Evolutionary conservation across 306 rosid genomes (phyloP).

Genomic region (Vigna nakashimae): DNA sequence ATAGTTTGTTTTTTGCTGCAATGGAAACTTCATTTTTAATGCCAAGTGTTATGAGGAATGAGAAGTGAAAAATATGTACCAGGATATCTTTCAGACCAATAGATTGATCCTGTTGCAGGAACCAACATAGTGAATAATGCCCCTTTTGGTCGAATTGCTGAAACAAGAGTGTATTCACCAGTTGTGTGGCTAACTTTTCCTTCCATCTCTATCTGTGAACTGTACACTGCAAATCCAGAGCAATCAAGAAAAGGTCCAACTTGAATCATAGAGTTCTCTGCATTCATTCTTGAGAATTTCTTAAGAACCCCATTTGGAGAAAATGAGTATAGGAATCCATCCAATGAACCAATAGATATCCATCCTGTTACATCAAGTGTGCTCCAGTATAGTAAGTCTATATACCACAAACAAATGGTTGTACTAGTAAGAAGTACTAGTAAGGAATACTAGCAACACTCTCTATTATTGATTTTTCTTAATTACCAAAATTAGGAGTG

Average conservation of each 20-base stretch:
- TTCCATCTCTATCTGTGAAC: slow-evolving; percentile 75
- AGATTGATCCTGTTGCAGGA: slow-evolving; percentile 78
- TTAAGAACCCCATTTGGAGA: slow-evolving; percentile 72
- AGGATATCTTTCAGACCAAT: slow-evolving; percentile 71
- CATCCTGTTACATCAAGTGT: slow-evolving; percentile 60
- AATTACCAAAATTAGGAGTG: no score
- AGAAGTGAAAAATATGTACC: slow-evolving; percentile 49
- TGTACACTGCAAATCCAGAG: slow-evolving; percentile 76
- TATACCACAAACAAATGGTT: slow-evolving; percentile 6
- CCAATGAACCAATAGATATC: slow-evolving; percentile 80
- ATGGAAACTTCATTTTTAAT: background rate
- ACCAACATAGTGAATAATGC: slow-evolving; percentile 65
- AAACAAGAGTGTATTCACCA: slow-evolving; percentile 58
- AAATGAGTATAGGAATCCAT: slow-evolving; percentile 76
- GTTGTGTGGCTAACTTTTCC: slow-evolving; percentile 61
- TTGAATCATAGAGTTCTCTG: slow-evolving; percentile 58
- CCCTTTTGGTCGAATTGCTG: slow-evolving; percentile 65
- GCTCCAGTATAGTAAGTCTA: slow-evolving; percentile 3
- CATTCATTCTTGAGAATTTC: slow-evolving; percentile 68
- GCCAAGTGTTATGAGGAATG: background rate
- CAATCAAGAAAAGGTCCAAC: slow-evolving; percentile 75
- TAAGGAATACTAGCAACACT: no score
- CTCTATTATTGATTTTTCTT: no score
- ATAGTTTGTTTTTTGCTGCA: background rate
- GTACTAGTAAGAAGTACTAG: background rate